Percentiles rank a stretch among this genome's conserved stretches.
phyloP scores from a whole-genome alignment of 2,329 filamentous ascomycete species.

The Claviceps pazoutovae region DNA sequence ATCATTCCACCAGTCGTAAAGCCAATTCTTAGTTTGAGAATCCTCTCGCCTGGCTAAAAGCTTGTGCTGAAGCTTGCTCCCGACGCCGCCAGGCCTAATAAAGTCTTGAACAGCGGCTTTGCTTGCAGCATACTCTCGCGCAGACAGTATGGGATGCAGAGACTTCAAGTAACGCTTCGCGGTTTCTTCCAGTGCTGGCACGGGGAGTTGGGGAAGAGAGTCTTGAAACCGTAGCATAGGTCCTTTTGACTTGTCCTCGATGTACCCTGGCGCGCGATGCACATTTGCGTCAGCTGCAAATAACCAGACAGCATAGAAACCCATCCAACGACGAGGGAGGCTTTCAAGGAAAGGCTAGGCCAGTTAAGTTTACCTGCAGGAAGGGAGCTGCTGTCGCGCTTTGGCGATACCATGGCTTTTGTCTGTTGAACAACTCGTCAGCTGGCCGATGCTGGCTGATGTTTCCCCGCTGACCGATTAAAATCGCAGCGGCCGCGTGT shows the following conservation, averaged over 20 bases:
- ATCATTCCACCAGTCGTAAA: slow-evolving; percentile 97
- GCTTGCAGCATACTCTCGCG: slow-evolving; percentile 54
- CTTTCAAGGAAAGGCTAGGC: not conserved
- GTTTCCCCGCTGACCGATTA: not conserved
- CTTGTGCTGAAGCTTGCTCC: slow-evolving; percentile 75
- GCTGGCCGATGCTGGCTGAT: not conserved
- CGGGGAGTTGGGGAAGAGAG: slow-evolving; percentile 65
- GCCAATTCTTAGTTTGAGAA: slow-evolving; percentile 79
- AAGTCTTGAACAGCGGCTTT: slow-evolving; percentile 81
- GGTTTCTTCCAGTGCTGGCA: slow-evolving; percentile 73
- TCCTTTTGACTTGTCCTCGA: slow-evolving; percentile 65
- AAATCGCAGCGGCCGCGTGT: not conserved
- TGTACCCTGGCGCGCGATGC: slow-evolving; percentile 48
- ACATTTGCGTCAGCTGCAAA: not conserved
- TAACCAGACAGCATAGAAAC: not conserved
- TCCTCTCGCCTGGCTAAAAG: slow-evolving; percentile 67
- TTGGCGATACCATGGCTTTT: slow-evolving; percentile 36
- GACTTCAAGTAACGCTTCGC: slow-evolving; percentile 68
- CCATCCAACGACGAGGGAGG: not conserved
- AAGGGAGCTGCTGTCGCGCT: slow-evolving; percentile 44
- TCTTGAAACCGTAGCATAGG: slow-evolving; percentile 76
- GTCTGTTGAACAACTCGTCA: slow-evolving; percentile 6
- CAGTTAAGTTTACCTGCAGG: slow-evolving; percentile 27
- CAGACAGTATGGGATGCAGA: slow-evolving; percentile 58
- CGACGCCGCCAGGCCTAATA: slow-evolving; percentile 70